These are phyloP conservation scores for Termitomyces sp. DNA, from an alignment of 768 basidiomycete genomes.

Conservation along the genomic window DNA sequence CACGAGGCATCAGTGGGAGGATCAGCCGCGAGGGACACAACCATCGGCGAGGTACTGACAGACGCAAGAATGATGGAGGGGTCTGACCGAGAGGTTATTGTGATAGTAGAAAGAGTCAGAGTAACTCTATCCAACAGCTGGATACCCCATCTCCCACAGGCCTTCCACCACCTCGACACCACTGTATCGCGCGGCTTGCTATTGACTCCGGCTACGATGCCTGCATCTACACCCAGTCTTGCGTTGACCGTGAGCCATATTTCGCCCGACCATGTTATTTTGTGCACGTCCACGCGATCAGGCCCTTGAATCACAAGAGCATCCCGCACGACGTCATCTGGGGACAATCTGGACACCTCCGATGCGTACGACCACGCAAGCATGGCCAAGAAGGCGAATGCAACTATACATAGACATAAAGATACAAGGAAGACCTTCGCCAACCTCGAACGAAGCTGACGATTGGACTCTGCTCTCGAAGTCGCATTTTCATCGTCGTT, in stretches of 20 bases:
- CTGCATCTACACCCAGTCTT: conserved; percentile 65
- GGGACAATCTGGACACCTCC: conserved; percentile 43
- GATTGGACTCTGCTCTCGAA: conserved; percentile 19
- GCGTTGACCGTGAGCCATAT: conserved; percentile 57
- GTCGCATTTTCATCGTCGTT: conserved; percentile 4
- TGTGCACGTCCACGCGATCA: conserved; percentile 55
- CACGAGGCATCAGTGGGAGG: conserved; percentile 49
- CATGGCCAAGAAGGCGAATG: conserved; percentile 39
- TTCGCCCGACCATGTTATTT: conserved; percentile 51
- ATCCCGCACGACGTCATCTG: conserved; percentile 53
- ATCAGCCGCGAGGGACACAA: conserved; percentile 51
- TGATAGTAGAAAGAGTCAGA: conserved; percentile 46
- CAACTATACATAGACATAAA: conserved; percentile 42
- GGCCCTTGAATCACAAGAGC: conserved; percentile 58
- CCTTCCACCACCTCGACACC: conserved; percentile 52
- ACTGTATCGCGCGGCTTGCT: conserved; percentile 36
- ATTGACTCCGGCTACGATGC: conserved; percentile 52
- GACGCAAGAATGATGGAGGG: conserved; percentile 37
- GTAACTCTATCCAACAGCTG: conserved; percentile 50
- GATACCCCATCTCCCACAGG: conserved; percentile 65
- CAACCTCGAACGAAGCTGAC: conserved; percentile 32
- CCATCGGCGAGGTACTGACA: conserved; percentile 43
- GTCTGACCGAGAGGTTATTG: conserved; percentile 40
- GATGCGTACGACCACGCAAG: conserved; percentile 67
- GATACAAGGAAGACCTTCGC: conserved; percentile 53